These are phyloP conservation scores for Daldinia grandis DNA, from an alignment of 495 filamentous ascomycete genomes.

Conservation along the genomic window DNA sequence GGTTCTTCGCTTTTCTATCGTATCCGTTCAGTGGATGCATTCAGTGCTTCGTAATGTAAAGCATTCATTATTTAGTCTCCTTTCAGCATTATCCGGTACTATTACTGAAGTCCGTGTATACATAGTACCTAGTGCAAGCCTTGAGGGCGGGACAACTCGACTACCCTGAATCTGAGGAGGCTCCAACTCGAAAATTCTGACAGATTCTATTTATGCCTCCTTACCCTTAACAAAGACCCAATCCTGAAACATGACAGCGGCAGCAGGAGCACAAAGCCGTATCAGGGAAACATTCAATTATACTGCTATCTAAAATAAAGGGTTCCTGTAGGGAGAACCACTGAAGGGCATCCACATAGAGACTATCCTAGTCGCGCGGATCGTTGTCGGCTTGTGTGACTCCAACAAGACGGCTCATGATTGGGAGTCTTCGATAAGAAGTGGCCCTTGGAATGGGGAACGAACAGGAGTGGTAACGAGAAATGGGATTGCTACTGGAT, in stretches of 20 bases:
- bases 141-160: not conserved
- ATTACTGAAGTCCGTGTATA: not conserved
- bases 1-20: not conserved
- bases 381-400: conserved; percentile 33
- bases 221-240: not conserved
- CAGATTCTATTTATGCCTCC: not conserved
- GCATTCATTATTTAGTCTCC: not conserved
- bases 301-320: conserved; percentile 8
- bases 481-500: conserved; percentile 42
- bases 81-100: not conserved
- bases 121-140: no score
- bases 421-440: conserved; percentile 32
- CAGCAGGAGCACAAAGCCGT: not conserved
- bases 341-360: conserved; percentile 20
- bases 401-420: conserved; percentile 32
- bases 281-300: conserved; percentile 10
- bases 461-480: conserved; percentile 39
- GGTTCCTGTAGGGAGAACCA: conserved; percentile 13
- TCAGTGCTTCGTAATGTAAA: not conserved
- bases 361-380: conserved; percentile 35
- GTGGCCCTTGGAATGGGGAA: conserved; percentile 38
- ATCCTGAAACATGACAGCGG: conserved; percentile 16
- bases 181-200: not conserved
- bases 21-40: not conserved
- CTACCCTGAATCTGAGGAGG: not conserved